Evolutionary conservation across 352 stramenopile species (phyloP).

Genomic region (Phytophthora vignae): DNA sequence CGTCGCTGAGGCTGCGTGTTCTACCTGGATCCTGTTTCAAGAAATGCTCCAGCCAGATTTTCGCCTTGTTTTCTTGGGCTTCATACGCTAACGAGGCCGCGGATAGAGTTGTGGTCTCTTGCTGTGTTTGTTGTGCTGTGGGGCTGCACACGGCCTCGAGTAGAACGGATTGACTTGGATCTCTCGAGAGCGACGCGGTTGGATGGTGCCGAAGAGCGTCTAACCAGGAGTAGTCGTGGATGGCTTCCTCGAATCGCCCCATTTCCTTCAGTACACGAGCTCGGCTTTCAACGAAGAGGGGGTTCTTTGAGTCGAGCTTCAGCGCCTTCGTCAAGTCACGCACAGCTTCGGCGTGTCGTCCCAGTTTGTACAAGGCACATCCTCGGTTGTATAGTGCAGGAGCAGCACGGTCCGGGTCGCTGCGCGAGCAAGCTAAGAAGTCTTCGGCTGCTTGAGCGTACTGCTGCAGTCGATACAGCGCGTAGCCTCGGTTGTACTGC

Average conservation of each 20-base stretch:
- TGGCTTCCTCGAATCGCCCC: conserved; percentile 71
- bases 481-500: conserved; percentile 65
- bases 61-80: conserved; percentile 42
- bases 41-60: conserved; percentile 52
- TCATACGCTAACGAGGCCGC: conserved; percentile 38
- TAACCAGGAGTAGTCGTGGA: conserved; percentile 76
- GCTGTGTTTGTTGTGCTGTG: not conserved
- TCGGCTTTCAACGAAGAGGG: conserved; percentile 69
- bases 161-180: conserved; percentile 24
- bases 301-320: conserved; percentile 74
- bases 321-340: conserved; percentile 68
- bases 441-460: conserved; percentile 58
- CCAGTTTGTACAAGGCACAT: conserved; percentile 65
- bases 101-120: conserved; percentile 28
- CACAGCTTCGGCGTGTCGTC: conserved; percentile 51
- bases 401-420: conserved; percentile 46
- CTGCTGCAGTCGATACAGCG: conserved; percentile 58
- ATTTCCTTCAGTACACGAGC: conserved; percentile 67
- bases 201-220: conserved; percentile 50
- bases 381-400: conserved; percentile 69
- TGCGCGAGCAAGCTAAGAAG: conserved; percentile 58
- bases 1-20: conserved; percentile 30
- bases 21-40: conserved; percentile 44
- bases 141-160: conserved; percentile 17
- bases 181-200: conserved; percentile 33